A percentile compares a stretch with the other conserved stretches of the same genome.
Conservation (phyloP, 1,284 basidiomycete species). For the Exobasidium cylindrosporum region DNA sequence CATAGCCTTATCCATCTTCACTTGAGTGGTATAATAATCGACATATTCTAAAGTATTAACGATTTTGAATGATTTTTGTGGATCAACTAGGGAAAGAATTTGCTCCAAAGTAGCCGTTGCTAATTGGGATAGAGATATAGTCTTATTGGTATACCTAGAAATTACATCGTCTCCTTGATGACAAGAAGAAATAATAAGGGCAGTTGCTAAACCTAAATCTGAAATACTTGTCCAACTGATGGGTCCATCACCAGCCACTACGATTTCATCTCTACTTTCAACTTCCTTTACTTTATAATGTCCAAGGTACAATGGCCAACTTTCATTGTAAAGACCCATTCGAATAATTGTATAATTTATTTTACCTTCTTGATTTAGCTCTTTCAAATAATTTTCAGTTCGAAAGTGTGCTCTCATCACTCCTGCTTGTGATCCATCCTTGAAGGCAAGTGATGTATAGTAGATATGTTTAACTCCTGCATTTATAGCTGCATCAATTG, state of each 20-base stretch:
- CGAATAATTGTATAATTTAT: conserved; percentile 57
- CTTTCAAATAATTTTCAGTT: conserved; percentile 56
- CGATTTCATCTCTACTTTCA: conserved; percentile 2
- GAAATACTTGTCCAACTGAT: conserved; percentile 12
- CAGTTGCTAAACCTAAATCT: conserved; percentile 13
- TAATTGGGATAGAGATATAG: background rate
- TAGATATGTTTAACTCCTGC: conserved; percentile 55
- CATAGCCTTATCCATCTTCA: background rate
- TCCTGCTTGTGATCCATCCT: conserved; percentile 40
- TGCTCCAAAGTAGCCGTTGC: background rate
- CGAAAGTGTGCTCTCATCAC: conserved; percentile 57
- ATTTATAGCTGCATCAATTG: conserved; percentile 57
- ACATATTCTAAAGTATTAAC: background rate
- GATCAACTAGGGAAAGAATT: background rate
- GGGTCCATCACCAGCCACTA: conserved; percentile 12
- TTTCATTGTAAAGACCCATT: conserved; percentile 58
- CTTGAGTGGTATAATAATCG: background rate
- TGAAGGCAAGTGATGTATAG: conserved; percentile 58
- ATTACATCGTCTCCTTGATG: conserved; percentile 1
- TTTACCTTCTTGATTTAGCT: conserved; percentile 50
- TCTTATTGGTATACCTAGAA: background rate
- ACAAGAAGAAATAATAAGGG: background rate
- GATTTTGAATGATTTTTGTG: background rate
- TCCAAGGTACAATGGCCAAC: conserved; percentile 56
- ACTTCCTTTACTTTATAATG: conserved; percentile 3